These are phyloP conservation scores for Crithidia sp. DNA, from an alignment of 208 protist genomes.

Conservation along the genomic window DNA sequence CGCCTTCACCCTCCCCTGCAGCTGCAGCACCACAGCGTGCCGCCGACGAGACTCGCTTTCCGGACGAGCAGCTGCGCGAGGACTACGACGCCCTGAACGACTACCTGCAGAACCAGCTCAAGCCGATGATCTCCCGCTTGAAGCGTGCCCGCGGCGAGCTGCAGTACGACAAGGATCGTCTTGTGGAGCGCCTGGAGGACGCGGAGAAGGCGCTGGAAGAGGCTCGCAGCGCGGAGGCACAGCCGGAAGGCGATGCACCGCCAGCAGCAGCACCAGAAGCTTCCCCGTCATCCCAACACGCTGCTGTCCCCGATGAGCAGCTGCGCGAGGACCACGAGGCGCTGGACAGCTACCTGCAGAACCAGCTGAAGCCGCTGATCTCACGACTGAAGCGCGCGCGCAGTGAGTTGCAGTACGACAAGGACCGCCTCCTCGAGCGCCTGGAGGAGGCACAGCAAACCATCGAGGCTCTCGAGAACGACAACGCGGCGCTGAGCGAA, in stretches of 20 bases:
- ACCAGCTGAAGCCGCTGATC: conserved; percentile 24
- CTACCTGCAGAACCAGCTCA: conserved; percentile 25
- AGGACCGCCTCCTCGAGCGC: conserved; percentile 22
- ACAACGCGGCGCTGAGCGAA: too few relatives aligned
- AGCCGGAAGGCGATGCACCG: neutral
- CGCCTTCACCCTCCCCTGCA: too few relatives aligned
- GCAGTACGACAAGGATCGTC: conserved; percentile 4
- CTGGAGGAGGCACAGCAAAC: conserved; percentile 19
- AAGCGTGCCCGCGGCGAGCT: conserved; percentile 12
- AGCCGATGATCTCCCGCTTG: conserved; percentile 20
- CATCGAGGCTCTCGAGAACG: conserved; percentile 10
- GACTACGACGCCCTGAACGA: conserved; percentile 18
- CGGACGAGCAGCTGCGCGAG: too few relatives aligned
- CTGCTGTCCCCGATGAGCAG: conserved; percentile 2
- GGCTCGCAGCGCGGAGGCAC: too few relatives aligned
- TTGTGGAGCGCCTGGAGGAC: neutral
- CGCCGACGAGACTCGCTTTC: too few relatives aligned
- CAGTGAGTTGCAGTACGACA: conserved; percentile 40
- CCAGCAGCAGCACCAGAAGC: conserved; percentile 30
- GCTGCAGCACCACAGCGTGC: too few relatives aligned
- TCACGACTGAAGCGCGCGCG: conserved; percentile 18
- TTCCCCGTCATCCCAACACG: conserved; percentile 17
- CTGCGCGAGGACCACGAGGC: conserved; percentile 37
- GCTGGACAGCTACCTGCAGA: conserved; percentile 22
- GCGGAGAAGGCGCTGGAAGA: neutral